Base-by-base conservation (phyloP, 345 rosid species). In the Arabidopsis arenosa region DNA sequence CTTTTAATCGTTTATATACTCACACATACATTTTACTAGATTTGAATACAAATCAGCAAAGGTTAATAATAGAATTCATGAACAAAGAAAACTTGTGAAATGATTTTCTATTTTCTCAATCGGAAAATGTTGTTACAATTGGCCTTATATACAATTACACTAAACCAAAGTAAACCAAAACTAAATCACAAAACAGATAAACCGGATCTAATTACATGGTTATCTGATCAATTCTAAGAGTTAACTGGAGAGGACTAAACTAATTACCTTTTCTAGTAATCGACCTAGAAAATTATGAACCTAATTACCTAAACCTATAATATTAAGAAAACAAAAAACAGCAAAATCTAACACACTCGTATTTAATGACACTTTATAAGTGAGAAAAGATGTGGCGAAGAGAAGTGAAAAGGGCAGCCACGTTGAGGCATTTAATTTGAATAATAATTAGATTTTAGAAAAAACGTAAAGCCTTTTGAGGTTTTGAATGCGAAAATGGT, bases 401-500 rank as follows among this genome's bases (percentile, higher is more conserved):
- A 54, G 32, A 36, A n/a, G 61, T 70, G 68, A 77, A 70, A 77
- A 77, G 72, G 62, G 73, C 73, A 77, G 62, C 63, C 77, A 72
- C 77, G 73, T 71, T 72, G 33, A 48, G 40, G 23, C 17, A 63
- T 62, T 76, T 44, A 61, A 61, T 69, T 69, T 18, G 32, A 28
- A 28, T 60, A 18, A 51, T 59, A 49, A 21, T 36, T n/a, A 43
- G 37, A 52, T 40, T 3, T 40, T 3, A 33, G 48, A 48, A 47
- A 52, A 53, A 54, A 53, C 43, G 45, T 49, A 41, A 75, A 52
- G 28, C 58, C 57, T 77, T 70, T 70, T 56, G 51, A 63, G 66
- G 80, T 71, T 64, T 49, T 77, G 77, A 71, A 71, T 71, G 73
- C 67, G 63, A 71, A 28, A 47, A 72, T 77, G 77, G 81, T 71